Evolutionary conservation across 495 filamentous ascomycete genomes (phyloP), one percentile per base, ranked within the genome.

Genomic region (Chaetomium fimeti): DNA sequence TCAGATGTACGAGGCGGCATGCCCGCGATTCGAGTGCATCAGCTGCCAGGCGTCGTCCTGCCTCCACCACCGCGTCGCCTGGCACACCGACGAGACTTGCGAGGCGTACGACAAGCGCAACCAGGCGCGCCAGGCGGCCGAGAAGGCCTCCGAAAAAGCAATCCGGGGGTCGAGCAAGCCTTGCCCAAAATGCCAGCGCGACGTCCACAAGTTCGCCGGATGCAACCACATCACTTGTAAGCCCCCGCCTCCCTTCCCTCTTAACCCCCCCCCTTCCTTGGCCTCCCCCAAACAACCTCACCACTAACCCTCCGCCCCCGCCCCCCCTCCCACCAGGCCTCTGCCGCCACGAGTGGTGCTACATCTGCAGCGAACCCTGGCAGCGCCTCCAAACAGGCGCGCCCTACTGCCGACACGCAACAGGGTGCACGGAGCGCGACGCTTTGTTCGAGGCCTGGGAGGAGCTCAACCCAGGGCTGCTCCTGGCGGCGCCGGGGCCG

Each of bases 211-310:
- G 54, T 74, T 64, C n/a, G 69, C 65, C 1, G 82, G 82, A 1
- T 83, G 81, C 58, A 80, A 84, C 40, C 78, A 83, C 65, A 78
- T 83, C 20, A 78, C 72, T 0, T 81, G 79, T 78, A 66, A 71
- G 77, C 73, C 48, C 25, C 12, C 40, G 11, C 38, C 13, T 16
- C 25, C n/a, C 9, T 36, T n/a, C 18, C 20, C 9, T 42, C 25
- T 48, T 18, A 45, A 15, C 27, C 20, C 29, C 11, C 55, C 32
- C 32, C 32, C 32, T 36, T 7, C 29, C 29, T 32, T 32, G 7
- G 29, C 29, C 29, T 36, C 6, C 8, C 32, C 8, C 32, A 32
- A 32, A 16, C 20, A 57, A 43, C 36, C 55, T 8, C 32, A 42
- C 28, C 8, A n/a, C 18, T 25, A 24, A 49, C 29, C 27, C 20